These are phyloP conservation scores for Pholiota adiposa DNA, from an alignment of 1,284 basidiomycete species.

Conservation along the genomic window DNA sequence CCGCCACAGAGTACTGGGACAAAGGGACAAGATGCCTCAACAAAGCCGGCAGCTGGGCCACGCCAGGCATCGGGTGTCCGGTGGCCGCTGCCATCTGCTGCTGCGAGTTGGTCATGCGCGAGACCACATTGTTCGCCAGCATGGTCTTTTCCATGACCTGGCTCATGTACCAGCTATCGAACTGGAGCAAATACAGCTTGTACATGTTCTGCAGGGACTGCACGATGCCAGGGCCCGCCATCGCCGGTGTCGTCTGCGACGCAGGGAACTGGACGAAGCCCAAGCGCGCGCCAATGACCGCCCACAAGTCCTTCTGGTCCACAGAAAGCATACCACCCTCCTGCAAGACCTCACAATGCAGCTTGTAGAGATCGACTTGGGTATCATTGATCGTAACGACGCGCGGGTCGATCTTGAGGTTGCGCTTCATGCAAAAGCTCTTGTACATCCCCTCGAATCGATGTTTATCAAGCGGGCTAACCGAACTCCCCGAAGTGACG, in stretches of 20 bases:
- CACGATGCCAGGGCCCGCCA: conserved; percentile 61
- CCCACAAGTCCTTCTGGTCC: conserved; percentile 61
- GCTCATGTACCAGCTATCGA: conserved; percentile 55
- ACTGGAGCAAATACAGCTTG: conserved; percentile 55
- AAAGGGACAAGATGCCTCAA: conserved; percentile 45
- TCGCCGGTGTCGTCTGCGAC: conserved; percentile 56
- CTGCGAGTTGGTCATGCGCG: conserved; percentile 12
- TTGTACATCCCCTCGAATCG: conserved; percentile 55
- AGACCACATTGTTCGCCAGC: conserved; percentile 1
- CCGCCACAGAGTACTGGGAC: conserved; percentile 46
- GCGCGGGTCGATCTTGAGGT: conserved; percentile 42
- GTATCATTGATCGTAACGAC: conserved; percentile 53
- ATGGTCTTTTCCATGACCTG: conserved; percentile 21
- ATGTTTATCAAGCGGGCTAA: conserved; percentile 48
- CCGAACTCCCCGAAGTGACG: conserved; percentile 13
- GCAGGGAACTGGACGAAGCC: conserved; percentile 66
- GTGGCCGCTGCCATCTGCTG: conserved; percentile 9
- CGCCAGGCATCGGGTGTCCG: too few species aligned
- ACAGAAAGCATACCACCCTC: conserved; percentile 58
- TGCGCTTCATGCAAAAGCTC: conserved; percentile 47
- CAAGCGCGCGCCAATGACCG: conserved; percentile 64
- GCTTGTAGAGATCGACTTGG: conserved; percentile 55
- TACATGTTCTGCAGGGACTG: conserved; percentile 64
- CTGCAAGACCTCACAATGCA: conserved; percentile 61
- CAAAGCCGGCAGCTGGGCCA: too few species aligned